Base-by-base conservation (phyloP, 306 rosid species). In the Ceratonia siliqua region DNA sequence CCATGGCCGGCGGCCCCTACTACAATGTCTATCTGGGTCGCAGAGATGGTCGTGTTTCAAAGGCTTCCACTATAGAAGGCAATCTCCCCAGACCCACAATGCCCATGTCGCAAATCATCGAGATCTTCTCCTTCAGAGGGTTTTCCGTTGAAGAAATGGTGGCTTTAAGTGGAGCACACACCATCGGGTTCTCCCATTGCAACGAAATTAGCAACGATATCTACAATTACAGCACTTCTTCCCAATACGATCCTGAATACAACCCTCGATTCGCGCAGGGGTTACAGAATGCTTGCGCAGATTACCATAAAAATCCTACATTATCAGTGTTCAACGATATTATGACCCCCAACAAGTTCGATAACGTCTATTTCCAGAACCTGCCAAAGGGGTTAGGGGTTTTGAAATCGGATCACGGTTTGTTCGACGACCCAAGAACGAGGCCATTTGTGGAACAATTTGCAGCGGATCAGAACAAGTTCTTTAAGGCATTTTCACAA, bases 281-380 rank as follows among this genome's bases (percentile, higher is more conserved):
- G 0, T 25, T 93, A 49, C 78, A 69, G 39, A 82, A 25, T 0
- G 98, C 97, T 0, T 93, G 97, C 41, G 81, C 87, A 0, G 88
- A 87, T 62, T 84, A 62, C 78, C 6, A 13, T 18, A 87, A 56
- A 2, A 81, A 93, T 72, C 98, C 97, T 0, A 86, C 94, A 0
- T n/a, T 93, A 0, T 93, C 98, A 0, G 92, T 93, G 24, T 89
- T 91, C 52, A 93, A 91, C 8, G 97, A 93, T 36, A 54, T 93
- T 0, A 91, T 93, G 96, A 89, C 96, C 2, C 98, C 98, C 0
- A 91, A 86, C 82, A 93, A 93, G 61, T 90, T 93, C 72, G 98
- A 90, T 27, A 93, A 93, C 62, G 62, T 79, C 15, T 91, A 91
- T 72, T 93, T 78, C 87, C 93, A 89, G 91, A 93, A 91, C 69